phyloP scores from a whole-genome alignment of 2,329 filamentous ascomycete genomes.

The Aureobasidium pullulans region DNA sequence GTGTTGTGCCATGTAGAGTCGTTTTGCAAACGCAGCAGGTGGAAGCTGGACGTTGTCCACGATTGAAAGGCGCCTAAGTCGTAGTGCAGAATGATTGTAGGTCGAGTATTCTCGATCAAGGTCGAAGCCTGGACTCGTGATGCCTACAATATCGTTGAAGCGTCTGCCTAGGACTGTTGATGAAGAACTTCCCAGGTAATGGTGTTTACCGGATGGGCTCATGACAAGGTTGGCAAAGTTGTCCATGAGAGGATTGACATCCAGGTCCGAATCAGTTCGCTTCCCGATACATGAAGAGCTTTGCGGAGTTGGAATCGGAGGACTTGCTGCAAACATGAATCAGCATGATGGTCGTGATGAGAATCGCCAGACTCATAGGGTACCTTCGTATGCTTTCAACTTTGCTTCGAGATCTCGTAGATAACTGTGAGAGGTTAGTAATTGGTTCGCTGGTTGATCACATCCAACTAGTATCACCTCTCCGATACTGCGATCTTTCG shows the following conservation, averaged over 20 bases:
- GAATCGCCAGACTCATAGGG: not conserved
- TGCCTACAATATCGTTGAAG: constrained; percentile 20
- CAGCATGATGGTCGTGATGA: not conserved
- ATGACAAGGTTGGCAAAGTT: constrained; percentile 15
- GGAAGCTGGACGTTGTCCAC: constrained; percentile 36
- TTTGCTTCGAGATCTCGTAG: not conserved
- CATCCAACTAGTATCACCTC: not conserved
- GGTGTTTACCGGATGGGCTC: constrained; percentile 13
- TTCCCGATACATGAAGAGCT: not conserved
- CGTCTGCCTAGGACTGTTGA: constrained; percentile 21
- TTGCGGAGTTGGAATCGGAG: not conserved
- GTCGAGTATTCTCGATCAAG: constrained; percentile 17
- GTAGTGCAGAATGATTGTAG: constrained; percentile 26
- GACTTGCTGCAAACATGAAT: not conserved
- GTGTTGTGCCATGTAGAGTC: constrained; percentile 47
- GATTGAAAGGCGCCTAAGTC: constrained; percentile 27
- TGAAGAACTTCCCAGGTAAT: constrained; percentile 23
- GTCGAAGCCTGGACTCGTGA: not conserved
- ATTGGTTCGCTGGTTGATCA: not conserved
- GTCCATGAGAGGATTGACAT: constrained; percentile 11
- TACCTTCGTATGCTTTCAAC: constrained; percentile 2
- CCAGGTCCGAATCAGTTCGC: not conserved
- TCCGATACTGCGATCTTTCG: not conserved
- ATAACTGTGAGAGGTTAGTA: not conserved
- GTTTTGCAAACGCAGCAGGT: constrained; percentile 44